A percentile compares a stretch with the other conserved stretches of the same genome.
phyloP scores from a whole-genome alignment of 2,329 filamentous ascomycete species.

The Fusarium goolgardi region DNA sequence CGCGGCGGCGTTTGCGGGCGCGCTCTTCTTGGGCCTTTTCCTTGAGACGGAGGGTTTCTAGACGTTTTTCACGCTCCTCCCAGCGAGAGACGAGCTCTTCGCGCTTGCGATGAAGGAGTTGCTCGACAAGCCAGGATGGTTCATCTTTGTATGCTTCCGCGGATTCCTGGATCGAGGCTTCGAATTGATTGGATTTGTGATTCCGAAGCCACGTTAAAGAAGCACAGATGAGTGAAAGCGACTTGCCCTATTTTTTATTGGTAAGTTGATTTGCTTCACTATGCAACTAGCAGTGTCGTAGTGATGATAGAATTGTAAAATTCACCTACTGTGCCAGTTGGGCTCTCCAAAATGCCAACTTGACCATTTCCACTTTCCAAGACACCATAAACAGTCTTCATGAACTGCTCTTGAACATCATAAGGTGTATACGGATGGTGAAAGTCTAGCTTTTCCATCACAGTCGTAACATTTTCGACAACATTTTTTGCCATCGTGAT shows the following conservation, averaged over 20 bases:
- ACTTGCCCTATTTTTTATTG: constrained; percentile 75
- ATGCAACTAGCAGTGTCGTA: neutral
- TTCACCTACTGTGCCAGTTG: constrained; percentile 77
- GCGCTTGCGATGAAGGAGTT: constrained; percentile 75
- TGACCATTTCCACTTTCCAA: constrained; percentile 77
- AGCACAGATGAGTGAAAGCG: constrained; percentile 88
- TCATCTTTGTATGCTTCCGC: constrained; percentile 69
- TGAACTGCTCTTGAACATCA: constrained; percentile 87
- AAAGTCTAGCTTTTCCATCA: constrained; percentile 67
- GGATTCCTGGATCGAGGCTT: constrained; percentile 60
- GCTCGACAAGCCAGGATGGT: constrained; percentile 85
- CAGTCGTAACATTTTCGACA: constrained; percentile 34
- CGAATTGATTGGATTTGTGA: constrained; percentile 74
- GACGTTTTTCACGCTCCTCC: constrained; percentile 78
- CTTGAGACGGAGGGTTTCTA: constrained; percentile 73
- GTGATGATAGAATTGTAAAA: neutral
- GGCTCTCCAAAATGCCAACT: constrained; percentile 90
- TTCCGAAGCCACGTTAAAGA: constrained; percentile 91
- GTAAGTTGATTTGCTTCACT: neutral
- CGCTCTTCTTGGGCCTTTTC: constrained; percentile 67
- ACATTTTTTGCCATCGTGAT: constrained; percentile 37
- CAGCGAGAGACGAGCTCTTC: constrained; percentile 73
- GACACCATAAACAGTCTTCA: constrained; percentile 83
- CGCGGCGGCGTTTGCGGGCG: constrained; percentile 59
- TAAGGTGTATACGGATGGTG: constrained; percentile 91